A percentile compares a stretch with the other conserved stretches of the same genome.
phyloP scores from a whole-genome alignment of 768 basidiomycete genomes.

The Hirschioporus abietinus region DNA sequence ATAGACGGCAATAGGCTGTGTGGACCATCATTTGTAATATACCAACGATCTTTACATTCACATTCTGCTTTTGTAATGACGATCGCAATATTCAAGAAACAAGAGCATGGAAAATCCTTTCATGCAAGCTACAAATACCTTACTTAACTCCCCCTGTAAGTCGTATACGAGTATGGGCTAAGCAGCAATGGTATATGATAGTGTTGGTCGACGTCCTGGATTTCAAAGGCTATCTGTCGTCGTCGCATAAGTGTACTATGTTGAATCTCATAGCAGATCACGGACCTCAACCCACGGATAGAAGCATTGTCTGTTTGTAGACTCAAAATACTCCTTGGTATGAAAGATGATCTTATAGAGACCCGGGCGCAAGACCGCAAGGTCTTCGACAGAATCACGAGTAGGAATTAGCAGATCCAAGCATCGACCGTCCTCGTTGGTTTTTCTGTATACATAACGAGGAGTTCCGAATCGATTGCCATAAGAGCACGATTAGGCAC shows the following conservation, averaged over 20 bases:
- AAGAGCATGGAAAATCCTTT: background rate
- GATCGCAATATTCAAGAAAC: background rate
- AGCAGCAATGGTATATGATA: constrained; percentile 91
- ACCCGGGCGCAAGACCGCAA: constrained; percentile 38
- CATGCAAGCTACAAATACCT: background rate
- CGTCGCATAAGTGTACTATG: constrained; percentile 4
- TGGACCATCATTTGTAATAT: background rate
- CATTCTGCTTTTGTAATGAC: too few relatives aligned
- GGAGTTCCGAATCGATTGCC: constrained; percentile 10
- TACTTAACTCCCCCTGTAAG: constrained; percentile 79
- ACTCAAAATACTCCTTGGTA: constrained; percentile 77
- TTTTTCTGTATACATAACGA: constrained; percentile 40
- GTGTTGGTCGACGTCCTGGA: constrained; percentile 71
- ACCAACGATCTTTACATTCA: constrained; percentile 8
- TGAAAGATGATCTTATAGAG: constrained; percentile 84
- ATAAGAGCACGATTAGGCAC: constrained; percentile 9
- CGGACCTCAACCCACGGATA: constrained; percentile 89
- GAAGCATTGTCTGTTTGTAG: constrained; percentile 59
- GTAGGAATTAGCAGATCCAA: constrained; percentile 59
- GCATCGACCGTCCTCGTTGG: constrained; percentile 82
- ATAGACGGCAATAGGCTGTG: background rate
- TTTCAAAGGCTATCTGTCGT: constrained; percentile 65
- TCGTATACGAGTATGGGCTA: constrained; percentile 88
- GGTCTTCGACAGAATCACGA: constrained; percentile 39
- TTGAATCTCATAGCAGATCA: constrained; percentile 3